Evolutionary conservation across 23 red algal genomes (phyloP).

Genomic region (Gracilaria gracilis): DNA sequence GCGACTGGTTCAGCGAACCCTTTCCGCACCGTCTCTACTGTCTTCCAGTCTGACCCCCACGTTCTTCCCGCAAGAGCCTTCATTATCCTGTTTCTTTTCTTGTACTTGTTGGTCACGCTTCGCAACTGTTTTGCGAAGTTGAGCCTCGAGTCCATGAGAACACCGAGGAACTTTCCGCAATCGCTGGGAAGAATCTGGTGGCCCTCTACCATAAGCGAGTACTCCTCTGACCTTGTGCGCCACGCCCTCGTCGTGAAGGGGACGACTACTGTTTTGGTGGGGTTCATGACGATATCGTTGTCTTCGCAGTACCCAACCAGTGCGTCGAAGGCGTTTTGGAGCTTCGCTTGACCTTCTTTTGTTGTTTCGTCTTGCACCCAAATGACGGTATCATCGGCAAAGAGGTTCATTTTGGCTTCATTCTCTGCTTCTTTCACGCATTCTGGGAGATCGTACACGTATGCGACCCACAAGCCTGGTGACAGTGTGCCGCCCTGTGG

Average conservation of each 20-base stretch:
- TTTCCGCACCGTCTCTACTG: too few species aligned
- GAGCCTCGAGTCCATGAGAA: too few species aligned
- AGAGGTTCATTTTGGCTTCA: not conserved
- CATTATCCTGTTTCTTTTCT: too few species aligned
- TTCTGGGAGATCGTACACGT: too few species aligned
- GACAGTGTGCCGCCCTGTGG: constrained; percentile 10
- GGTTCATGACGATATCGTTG: not conserved
- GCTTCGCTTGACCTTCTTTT: not conserved
- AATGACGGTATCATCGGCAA: not conserved
- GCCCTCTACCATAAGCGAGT: not conserved
- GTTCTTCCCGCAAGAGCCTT: too few species aligned
- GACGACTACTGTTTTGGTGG: constrained; percentile 1
- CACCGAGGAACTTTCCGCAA: too few species aligned
- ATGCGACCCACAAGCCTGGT: not conserved
- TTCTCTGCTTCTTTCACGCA: not conserved
- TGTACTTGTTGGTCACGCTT: too few species aligned
- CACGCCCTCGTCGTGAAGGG: not conserved
- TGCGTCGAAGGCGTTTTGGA: not conserved
- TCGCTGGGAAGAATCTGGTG: too few species aligned
- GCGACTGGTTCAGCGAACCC: too few species aligned
- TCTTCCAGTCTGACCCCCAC: too few species aligned
- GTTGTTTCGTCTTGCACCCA: not conserved
- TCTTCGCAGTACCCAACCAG: not conserved
- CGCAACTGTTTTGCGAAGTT: too few species aligned
- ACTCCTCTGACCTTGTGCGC: too few species aligned